A percentile compares a stretch with the other conserved stretches of the same genome.
Evolutionary conservation across 768 basidiomycete species (phyloP).

Genomic region (Kwoniella sp.): DNA sequence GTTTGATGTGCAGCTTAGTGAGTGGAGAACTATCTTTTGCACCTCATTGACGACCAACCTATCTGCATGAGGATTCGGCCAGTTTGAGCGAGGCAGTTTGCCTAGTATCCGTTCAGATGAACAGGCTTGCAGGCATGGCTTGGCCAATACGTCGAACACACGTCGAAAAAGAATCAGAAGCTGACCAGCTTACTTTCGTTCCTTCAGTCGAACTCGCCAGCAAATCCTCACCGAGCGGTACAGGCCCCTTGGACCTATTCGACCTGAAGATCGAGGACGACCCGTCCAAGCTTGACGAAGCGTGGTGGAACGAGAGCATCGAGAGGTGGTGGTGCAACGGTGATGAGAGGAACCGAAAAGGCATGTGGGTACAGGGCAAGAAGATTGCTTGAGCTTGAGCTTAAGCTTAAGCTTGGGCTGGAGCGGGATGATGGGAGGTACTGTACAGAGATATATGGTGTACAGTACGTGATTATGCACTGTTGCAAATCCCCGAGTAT

Average conservation of each 20-base stretch:
- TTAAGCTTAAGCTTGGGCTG: not conserved
- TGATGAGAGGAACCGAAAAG: conserved; percentile 66
- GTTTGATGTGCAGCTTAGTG: conserved; percentile 55
- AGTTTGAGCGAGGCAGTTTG: too few species aligned
- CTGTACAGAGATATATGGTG: too few species aligned
- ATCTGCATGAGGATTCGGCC: too few species aligned
- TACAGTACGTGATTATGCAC: not conserved
- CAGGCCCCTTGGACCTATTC: conserved; percentile 74
- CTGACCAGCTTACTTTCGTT: conserved; percentile 56
- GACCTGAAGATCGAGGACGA: conserved; percentile 49
- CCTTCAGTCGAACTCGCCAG: conserved; percentile 59
- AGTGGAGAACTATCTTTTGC: conserved; percentile 21
- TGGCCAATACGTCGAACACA: not conserved
- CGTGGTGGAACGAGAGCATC: conserved; percentile 62
- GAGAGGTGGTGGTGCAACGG: conserved; percentile 94
- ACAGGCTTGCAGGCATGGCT: not conserved
- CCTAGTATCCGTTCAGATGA: too few species aligned
- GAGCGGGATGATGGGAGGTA: too few species aligned
- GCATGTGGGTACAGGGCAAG: conserved; percentile 76
- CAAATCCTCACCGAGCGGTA: conserved; percentile 56
- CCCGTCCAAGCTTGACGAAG: conserved; percentile 12
- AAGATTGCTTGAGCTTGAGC: conserved; percentile 9
- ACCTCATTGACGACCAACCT: too few species aligned
- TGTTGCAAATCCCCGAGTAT: too few species aligned
- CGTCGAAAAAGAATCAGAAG: not conserved